These are phyloP conservation scores for Parsonsia alboflavescens DNA, from an alignment of 257 asterid species.

Conservation along the genomic window DNA sequence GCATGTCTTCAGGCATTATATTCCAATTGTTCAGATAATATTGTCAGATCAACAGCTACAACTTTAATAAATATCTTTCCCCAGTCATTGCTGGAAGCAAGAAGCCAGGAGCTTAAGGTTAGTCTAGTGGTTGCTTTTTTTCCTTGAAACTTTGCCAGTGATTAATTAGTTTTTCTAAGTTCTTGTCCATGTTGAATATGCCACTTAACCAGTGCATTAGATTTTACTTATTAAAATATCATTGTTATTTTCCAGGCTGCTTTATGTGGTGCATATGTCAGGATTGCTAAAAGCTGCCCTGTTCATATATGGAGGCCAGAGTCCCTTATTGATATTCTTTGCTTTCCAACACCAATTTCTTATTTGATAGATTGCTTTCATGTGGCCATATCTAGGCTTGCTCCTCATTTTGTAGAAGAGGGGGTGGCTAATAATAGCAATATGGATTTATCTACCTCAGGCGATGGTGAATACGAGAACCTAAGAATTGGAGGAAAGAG, in stretches of 20 bases:
- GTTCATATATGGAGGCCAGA: conserved; percentile 87
- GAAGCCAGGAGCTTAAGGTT: conserved; percentile 83
- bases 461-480: conserved; percentile 26
- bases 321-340: conserved; percentile 59
- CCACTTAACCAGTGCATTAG: background rate
- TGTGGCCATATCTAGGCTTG: conserved; percentile 63
- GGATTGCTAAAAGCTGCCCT: conserved; percentile 68
- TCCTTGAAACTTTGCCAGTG: conserved; percentile 14
- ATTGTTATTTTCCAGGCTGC: conserved; percentile 54
- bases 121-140: conserved; percentile 8
- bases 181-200: background rate
- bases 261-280: conserved; percentile 68
- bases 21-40: conserved; percentile 68
- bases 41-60: conserved; percentile 71
- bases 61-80: conserved; percentile 53
- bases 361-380: conserved; percentile 69
- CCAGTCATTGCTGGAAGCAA: conserved; percentile 62
- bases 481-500: conserved; percentile 60
- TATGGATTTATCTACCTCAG: conserved; percentile 24
- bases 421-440: conserved; percentile 26
- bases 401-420: conserved; percentile 46
- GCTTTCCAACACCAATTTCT: conserved; percentile 42
- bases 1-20: conserved; percentile 68
- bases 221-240: conserved; percentile 5
- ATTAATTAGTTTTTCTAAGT: conserved; percentile 4